Conservation (phyloP, 2,329 filamentous ascomycete genomes). For the Calycina herbarum region DNA sequence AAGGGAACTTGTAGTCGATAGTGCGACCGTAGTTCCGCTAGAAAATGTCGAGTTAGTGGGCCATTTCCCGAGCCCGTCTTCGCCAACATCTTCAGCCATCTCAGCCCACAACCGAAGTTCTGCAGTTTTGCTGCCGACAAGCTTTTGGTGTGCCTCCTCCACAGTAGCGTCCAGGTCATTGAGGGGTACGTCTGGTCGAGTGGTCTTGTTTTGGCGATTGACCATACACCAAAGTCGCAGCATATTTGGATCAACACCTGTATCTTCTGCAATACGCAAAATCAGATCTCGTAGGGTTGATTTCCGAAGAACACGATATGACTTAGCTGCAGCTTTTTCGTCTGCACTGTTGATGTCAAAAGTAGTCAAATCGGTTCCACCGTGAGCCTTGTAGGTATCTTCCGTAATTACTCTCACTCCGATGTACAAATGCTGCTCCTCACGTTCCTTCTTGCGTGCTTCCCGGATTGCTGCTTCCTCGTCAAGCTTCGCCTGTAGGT, state of each 20-base stretch:
- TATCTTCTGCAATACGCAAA: slow-evolving; percentile 67
- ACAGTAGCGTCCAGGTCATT: slow-evolving; percentile 74
- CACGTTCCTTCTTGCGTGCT: slow-evolving; percentile 79
- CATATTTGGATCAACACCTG: slow-evolving; percentile 64
- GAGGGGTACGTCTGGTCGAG: slow-evolving; percentile 85
- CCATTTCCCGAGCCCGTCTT: slow-evolving; percentile 72
- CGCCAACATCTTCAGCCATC: slow-evolving; percentile 63
- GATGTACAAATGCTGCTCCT: slow-evolving; percentile 93
- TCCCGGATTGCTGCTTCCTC: slow-evolving; percentile 79
- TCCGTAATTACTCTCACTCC: slow-evolving; percentile 79
- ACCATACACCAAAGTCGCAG: slow-evolving; percentile 96
- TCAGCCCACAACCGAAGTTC: slow-evolving; percentile 86
- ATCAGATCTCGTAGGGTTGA: slow-evolving; percentile 77
- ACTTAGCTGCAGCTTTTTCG: slow-evolving; percentile 68
- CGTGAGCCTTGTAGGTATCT: slow-evolving; percentile 75
- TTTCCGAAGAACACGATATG: slow-evolving; percentile 72
- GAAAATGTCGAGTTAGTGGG: slow-evolving; percentile 60
- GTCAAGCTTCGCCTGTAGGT: slow-evolving; percentile 77
- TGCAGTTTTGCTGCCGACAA: slow-evolving; percentile 63
- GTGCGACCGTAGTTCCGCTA: slow-evolving; percentile 48
- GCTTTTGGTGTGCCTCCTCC: slow-evolving; percentile 71
- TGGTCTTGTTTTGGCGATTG: slow-evolving; percentile 96
- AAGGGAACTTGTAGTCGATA: neutral
- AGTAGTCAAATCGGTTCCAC: slow-evolving; percentile 78
- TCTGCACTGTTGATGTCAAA: slow-evolving; percentile 57